Percentiles rank a stretch among this genome's conserved stretches.
Conservation (phyloP, 1,284 basidiomycete genomes). For the Rhodotorula sp. region DNA sequence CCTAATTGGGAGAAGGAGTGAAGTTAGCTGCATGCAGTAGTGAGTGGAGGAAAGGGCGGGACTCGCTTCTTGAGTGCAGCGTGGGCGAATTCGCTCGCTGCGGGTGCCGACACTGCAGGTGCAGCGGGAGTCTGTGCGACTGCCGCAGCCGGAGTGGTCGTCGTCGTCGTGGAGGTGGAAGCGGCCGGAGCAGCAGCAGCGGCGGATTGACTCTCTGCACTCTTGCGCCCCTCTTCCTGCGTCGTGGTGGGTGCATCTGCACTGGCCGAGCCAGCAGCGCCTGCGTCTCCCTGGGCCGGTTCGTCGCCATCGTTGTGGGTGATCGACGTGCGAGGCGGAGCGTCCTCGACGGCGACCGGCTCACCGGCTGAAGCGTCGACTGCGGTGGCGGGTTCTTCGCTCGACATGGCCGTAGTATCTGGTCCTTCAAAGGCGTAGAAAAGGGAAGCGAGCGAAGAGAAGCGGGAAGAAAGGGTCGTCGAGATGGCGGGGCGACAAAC, state of each 20-base stretch:
- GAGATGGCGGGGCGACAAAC: not conserved
- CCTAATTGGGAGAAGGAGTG: slow-evolving; percentile 51
- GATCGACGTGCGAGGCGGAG: slow-evolving; percentile 3
- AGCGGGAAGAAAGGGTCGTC: not conserved
- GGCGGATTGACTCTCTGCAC: not conserved
- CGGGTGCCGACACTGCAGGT: slow-evolving; percentile 12
- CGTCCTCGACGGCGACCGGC: slow-evolving; percentile 1
- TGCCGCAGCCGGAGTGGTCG: slow-evolving; percentile 6
- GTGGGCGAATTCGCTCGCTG: slow-evolving; percentile 37
- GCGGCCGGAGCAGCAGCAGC: slow-evolving; percentile 4
- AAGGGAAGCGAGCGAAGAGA: not conserved
- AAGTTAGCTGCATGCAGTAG: not conserved
- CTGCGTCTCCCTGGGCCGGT: not conserved
- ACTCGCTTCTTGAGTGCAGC: slow-evolving; percentile 41
- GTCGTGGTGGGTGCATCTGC: not conserved
- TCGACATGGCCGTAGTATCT: slow-evolving; percentile 10
- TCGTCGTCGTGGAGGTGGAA: not conserved
- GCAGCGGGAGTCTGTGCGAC: slow-evolving; percentile 13
- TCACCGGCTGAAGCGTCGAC: slow-evolving; percentile 23
- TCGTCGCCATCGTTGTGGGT: slow-evolving; percentile 4
- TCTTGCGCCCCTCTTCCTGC: not conserved
- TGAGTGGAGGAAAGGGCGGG: too few relatives aligned
- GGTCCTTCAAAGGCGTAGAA: not conserved
- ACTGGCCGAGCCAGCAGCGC: not conserved
- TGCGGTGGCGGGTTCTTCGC: slow-evolving; percentile 17